Evolutionary conservation across 805 yeast species (phyloP).

Genomic region (Yamadazyma laniorum): DNA sequence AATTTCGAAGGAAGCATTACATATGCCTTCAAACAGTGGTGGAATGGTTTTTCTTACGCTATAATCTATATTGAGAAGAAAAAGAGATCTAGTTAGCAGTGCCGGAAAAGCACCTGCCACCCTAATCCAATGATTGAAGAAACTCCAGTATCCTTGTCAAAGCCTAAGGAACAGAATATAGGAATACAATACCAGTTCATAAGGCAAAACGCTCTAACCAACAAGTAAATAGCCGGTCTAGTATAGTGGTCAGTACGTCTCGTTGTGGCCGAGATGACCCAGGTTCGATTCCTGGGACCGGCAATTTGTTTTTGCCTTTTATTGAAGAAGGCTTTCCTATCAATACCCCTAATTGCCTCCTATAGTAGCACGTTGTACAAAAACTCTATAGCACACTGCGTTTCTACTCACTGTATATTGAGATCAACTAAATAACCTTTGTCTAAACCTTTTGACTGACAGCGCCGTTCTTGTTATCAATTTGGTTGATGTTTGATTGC

Average conservation of each 20-base stretch:
- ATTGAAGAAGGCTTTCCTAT: neutral
- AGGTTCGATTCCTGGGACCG: conserved; percentile 51
- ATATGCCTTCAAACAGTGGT: too few species aligned
- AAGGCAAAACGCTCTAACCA: too few species aligned
- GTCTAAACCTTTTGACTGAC: conserved; percentile 8
- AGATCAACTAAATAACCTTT: neutral
- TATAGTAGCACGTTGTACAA: too few species aligned
- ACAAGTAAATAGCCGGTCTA: conserved; percentile 28
- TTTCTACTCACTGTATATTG: neutral
- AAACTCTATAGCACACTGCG: neutral
- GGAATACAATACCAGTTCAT: too few species aligned
- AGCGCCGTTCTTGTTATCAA: conserved; percentile 4
- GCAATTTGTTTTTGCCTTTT: conserved; percentile 21
- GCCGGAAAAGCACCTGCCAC: too few species aligned
- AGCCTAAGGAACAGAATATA: too few species aligned
- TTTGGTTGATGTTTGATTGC: conserved; percentile 20
- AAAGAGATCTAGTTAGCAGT: too few species aligned
- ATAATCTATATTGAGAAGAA: too few species aligned
- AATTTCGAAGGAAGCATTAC: too few species aligned
- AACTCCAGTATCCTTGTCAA: too few species aligned
- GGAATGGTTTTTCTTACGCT: too few species aligned
- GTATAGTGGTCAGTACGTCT: conserved; percentile 48
- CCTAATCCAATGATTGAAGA: too few species aligned
- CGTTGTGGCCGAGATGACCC: conserved; percentile 50
- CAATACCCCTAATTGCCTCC: neutral